Evolutionary conservation across 306 rosid genomes (phyloP).

Genomic region (Trifolium subterraneum): DNA sequence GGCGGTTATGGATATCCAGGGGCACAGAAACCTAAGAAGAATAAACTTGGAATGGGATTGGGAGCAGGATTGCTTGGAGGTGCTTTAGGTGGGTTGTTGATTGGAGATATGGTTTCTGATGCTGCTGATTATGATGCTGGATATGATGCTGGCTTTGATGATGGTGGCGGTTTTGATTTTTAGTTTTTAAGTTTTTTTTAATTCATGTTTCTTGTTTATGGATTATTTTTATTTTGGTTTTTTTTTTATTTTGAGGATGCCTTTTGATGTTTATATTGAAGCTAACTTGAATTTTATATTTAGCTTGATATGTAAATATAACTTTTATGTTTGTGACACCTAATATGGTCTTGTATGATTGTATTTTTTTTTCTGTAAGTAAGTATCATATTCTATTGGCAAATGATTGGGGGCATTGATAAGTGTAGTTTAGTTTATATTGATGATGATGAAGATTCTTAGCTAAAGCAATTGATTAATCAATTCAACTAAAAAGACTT

Average conservation of each 20-base stretch:
- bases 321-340: neutral
- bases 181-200: neutral
- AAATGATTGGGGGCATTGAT: neutral
- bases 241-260: neutral
- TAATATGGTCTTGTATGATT: neutral
- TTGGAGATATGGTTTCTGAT: conserved; percentile 82
- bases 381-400: neutral
- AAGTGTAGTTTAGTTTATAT: neutral
- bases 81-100: conserved; percentile 69
- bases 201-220: neutral
- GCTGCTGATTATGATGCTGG: conserved; percentile 49
- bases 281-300: neutral
- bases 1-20: conserved; percentile 53
- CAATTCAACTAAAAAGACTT: neutral
- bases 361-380: too few species aligned
- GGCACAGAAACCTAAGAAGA: conserved; percentile 54
- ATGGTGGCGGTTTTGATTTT: conserved; percentile 49
- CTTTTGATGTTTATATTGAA: neutral
- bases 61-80: conserved; percentile 92
- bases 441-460: neutral
- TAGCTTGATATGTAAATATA: neutral
- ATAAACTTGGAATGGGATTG: conserved; percentile 67
- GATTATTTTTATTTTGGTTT: neutral
- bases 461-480: too few species aligned
- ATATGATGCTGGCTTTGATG: conserved; percentile 51